These are phyloP conservation scores for Neofusicoccum umdonicola DNA, from an alignment of 2,329 filamentous ascomycete genomes.

Conservation along the genomic window DNA sequence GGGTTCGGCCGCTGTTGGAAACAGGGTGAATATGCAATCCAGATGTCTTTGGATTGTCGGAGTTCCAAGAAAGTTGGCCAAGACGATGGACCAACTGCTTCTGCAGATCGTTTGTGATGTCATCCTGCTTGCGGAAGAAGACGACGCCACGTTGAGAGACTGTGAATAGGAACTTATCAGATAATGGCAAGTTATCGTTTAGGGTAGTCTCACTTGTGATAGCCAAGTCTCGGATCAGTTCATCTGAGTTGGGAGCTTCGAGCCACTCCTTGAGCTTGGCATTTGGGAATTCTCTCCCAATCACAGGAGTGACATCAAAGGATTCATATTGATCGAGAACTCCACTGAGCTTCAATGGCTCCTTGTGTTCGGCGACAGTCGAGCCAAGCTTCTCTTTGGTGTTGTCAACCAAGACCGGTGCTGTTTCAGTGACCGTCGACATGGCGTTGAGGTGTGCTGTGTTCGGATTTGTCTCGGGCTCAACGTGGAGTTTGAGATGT, in stretches of 20 bases:
- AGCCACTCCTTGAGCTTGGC: conserved; percentile 63
- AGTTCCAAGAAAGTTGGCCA: conserved; percentile 47
- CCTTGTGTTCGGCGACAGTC: neutral
- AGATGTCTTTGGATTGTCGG: conserved; percentile 56
- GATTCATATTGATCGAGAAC: conserved; percentile 52
- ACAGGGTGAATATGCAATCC: conserved; percentile 62
- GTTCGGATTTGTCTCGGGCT: neutral
- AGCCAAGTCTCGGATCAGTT: conserved; percentile 63
- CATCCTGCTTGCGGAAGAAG: conserved; percentile 53
- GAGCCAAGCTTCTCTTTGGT: conserved; percentile 3
- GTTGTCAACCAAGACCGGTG: neutral
- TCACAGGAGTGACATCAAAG: conserved; percentile 61
- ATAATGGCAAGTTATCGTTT: neutral
- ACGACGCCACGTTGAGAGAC: conserved; percentile 54
- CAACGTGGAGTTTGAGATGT: neutral
- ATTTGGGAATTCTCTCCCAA: conserved; percentile 60
- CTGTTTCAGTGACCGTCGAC: neutral
- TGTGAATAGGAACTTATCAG: conserved; percentile 20
- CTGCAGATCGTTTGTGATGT: conserved; percentile 49
- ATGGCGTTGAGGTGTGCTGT: neutral
- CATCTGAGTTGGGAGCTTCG: conserved; percentile 60
- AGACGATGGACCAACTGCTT: conserved; percentile 54
- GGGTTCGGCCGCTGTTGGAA: conserved; percentile 41
- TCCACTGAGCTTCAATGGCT: conserved; percentile 52
- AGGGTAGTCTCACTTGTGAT: conserved; percentile 30